phyloP scores from a whole-genome alignment of 2,329 filamentous ascomycete genomes.

The Fusarium odoratissimum region DNA sequence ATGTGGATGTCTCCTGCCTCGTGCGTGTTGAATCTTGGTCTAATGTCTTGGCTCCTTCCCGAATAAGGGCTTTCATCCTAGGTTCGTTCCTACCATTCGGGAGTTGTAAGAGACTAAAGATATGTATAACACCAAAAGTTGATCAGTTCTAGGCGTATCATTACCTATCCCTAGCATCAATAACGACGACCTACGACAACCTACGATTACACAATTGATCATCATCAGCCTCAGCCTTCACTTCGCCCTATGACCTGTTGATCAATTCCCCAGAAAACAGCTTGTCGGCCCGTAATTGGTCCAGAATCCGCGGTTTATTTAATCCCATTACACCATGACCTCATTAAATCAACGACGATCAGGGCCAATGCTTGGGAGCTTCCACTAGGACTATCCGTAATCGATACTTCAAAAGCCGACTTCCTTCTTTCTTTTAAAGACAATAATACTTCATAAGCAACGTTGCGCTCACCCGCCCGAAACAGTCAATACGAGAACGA shows the following conservation, averaged over 20 bases:
- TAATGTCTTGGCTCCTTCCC: conserved; percentile 35
- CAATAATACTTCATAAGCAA: neutral
- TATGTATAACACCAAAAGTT: conserved; percentile 9
- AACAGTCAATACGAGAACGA: conserved; percentile 14
- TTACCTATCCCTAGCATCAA: neutral
- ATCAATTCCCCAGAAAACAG: conserved; percentile 32
- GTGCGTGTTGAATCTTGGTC: neutral
- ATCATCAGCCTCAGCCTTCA: conserved; percentile 7
- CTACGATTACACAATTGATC: neutral
- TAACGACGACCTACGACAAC: conserved; percentile 1
- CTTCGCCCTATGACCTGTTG: conserved; percentile 17
- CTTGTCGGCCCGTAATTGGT: conserved; percentile 28
- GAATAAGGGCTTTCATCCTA: conserved; percentile 10
- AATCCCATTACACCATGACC: conserved; percentile 38
- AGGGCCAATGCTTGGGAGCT: conserved; percentile 14
- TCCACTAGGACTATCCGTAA: conserved; percentile 1
- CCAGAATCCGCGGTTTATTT: conserved; percentile 26
- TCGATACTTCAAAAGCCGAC: neutral
- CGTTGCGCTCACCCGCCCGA: neutral
- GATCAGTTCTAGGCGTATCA: neutral
- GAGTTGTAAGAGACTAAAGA: neutral
- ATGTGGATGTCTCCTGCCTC: conserved; percentile 4
- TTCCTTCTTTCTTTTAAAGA: neutral
- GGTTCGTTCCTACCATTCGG: conserved; percentile 20
- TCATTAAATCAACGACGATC: conserved; percentile 31